A percentile compares a stretch with the other conserved stretches of the same genome.
These are phyloP conservation scores for Pseudocercospora fuligena DNA, from an alignment of 2,329 filamentous ascomycete species.

Conservation along the genomic window DNA sequence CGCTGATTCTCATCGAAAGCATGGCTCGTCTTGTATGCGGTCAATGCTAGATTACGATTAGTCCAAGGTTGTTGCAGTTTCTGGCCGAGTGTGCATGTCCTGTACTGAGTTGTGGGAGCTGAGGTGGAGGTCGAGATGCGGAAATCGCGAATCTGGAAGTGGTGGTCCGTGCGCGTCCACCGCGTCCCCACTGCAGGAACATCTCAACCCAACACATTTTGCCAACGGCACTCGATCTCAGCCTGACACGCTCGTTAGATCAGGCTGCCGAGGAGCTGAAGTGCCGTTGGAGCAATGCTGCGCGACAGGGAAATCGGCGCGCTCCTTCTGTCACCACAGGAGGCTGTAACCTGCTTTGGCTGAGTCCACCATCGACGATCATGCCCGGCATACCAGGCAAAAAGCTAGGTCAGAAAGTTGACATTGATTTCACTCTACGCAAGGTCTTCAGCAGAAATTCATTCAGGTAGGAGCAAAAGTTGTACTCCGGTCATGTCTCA, in stretches of 20 bases:
- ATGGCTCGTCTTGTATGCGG: background rate
- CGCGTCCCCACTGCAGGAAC: background rate
- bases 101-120: background rate
- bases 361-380: background rate
- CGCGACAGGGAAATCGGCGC: background rate
- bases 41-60: background rate
- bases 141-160: background rate
- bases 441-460: conserved; percentile 42
- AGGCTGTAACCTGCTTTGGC: background rate
- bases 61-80: background rate
- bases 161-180: background rate
- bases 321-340: background rate
- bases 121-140: background rate
- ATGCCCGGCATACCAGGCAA: conserved; percentile 35
- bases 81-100: too few species aligned
- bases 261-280: background rate
- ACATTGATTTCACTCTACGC: conserved; percentile 45
- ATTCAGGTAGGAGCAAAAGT: conserved; percentile 38
- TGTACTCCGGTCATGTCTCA: background rate
- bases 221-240: background rate
- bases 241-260: background rate
- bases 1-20: background rate
- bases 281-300: background rate
- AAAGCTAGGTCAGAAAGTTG: conserved; percentile 37
- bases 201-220: background rate